Evolutionary conservation across 352 stramenopile genomes (phyloP), one percentile per base, ranked within the genome.

Genomic region (Aphanomyces astaci): DNA sequence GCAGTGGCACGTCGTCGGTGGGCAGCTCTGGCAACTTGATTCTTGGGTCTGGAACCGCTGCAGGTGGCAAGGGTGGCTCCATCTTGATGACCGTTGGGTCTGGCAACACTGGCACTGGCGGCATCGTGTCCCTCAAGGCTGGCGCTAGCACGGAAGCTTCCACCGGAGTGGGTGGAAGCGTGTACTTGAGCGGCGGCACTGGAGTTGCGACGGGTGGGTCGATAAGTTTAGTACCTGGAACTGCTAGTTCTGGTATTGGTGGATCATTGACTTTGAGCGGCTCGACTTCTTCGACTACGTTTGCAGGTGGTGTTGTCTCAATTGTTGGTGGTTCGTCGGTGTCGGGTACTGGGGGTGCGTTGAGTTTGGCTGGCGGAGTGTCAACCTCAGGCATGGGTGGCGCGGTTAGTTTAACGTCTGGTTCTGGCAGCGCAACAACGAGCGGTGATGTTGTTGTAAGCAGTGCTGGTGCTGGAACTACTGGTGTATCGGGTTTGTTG

Each of bases 401-500:
- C 25, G 66, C 62, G 13, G 39, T 84, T 22, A 73, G 48, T 10
- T n/a, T 84, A 28, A 55, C 64, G 11, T 76, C 76, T 54, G 76
- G 76, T 30, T 28, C 59, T 49, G 40, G 40, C 22, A 43, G 68
- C 74, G 9, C 39, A 10, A 72, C 70, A 0, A 71, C 70, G 36
- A 80, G 75, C 54, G 75, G 73, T 15, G 43, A 27, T 22, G 49
- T 76, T 17, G 32, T 17, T 10, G 51, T 80, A 22, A 71, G 39
- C 15, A 76, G 71, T 1, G 75, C 72, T 25, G 36, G 17, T 19
- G 72, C 71, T 17, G 73, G 66, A 45, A 68, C 52, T 56, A 71
- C 66, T 5, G 39, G 39, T 68, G 70, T 49, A n/a, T 49, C 40
- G 15, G 40, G 40, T n/a, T 49, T n/a, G 1, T 49, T 49, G 40